phyloP scores from a whole-genome alignment of 768 basidiomycete species.

The Rickenella mellea region DNA sequence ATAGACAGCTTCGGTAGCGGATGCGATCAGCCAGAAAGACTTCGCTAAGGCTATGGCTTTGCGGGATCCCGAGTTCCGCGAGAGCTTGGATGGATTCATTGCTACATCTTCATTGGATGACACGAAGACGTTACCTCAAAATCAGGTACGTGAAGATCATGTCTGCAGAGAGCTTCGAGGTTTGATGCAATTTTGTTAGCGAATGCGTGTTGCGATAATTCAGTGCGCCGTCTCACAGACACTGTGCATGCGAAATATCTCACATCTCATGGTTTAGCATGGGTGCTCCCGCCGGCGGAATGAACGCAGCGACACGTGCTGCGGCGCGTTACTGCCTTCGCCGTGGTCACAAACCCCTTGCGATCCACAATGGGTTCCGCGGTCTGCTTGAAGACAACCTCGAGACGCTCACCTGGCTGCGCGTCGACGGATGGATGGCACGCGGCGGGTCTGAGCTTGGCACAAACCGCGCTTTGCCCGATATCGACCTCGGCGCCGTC shows the following conservation, averaged over 20 bases:
- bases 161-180: not conserved
- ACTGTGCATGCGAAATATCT: not conserved
- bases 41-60: slow-evolving; percentile 82
- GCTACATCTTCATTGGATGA: slow-evolving; percentile 58
- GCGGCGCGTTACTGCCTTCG: slow-evolving; percentile 88
- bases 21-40: slow-evolving; percentile 73
- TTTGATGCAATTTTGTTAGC: slow-evolving; percentile 27
- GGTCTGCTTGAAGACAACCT: slow-evolving; percentile 88
- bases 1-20: slow-evolving; percentile 79
- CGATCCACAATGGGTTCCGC: slow-evolving; percentile 91
- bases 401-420: slow-evolving; percentile 85
- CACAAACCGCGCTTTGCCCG: slow-evolving; percentile 86
- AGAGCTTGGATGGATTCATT: slow-evolving; percentile 79
- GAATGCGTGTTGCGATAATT: slow-evolving; percentile 74
- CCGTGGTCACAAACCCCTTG: slow-evolving; percentile 89
- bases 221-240: slow-evolving; percentile 44
- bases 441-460: slow-evolving; percentile 97
- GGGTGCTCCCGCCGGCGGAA: slow-evolving; percentile 96
- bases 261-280: slow-evolving; percentile 40
- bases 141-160: slow-evolving; percentile 27
- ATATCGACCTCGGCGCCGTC: slow-evolving; percentile 76
- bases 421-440: slow-evolving; percentile 93
- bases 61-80: slow-evolving; percentile 86
- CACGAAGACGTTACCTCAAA: slow-evolving; percentile 39
- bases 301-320: slow-evolving; percentile 96